phyloP scores from a whole-genome alignment of 192 early-diverging fungal species.

The Funneliformis geosporum region DNA sequence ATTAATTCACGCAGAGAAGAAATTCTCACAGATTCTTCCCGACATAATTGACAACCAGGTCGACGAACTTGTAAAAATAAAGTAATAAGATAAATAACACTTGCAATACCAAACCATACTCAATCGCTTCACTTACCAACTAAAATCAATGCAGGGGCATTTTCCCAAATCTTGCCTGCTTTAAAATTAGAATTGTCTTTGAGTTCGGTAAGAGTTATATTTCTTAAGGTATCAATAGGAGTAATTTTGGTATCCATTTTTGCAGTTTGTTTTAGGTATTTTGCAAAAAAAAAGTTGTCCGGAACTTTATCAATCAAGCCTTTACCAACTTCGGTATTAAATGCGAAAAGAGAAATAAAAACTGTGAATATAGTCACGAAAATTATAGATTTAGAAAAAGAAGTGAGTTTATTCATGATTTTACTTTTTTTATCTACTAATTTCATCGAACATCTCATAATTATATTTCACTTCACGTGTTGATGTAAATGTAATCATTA shows the following conservation, averaged over 20 bases:
- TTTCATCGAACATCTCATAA: no score
- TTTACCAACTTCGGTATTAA: no score
- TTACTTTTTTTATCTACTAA: no score
- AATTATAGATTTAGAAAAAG: no score
- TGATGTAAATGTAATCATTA: no score
- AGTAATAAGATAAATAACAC: not conserved
- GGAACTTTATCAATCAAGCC: no score
- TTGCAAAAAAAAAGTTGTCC: no score
- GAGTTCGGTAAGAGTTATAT: conserved; percentile 7
- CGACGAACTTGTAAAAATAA: conserved; percentile 38
- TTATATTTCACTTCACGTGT: no score
- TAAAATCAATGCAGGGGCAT: not conserved
- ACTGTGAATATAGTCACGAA: no score
- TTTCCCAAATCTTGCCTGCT: conserved; percentile 7
- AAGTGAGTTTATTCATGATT: no score
- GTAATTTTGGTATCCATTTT: not conserved
- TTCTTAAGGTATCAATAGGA: not conserved
- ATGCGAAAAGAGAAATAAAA: no score
- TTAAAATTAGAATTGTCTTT: not conserved
- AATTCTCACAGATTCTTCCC: conserved; percentile 46
- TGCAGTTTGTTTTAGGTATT: no score
- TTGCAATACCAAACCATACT: not conserved
- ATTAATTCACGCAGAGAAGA: conserved; percentile 36
- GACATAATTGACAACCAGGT: conserved; percentile 54
- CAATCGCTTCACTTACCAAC: not conserved